Base-by-base conservation (phyloP, 371 early-diverging fungal genomes). In the Syncephalis plumigaleata region DNA sequence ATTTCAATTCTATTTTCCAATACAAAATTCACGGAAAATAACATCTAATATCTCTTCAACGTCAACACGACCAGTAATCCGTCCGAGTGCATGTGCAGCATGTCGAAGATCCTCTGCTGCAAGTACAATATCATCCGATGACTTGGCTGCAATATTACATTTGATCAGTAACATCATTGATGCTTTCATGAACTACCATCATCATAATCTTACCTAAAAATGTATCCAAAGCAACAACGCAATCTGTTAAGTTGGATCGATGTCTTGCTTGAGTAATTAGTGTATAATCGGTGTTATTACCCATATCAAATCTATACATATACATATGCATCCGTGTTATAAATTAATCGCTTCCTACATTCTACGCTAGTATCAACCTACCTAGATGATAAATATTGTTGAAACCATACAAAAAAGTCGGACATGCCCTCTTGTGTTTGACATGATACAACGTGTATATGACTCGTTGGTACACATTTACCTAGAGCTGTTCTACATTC, bases 21-120 rank as follows among this genome's bases (percentile, higher is more conserved):
- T 87, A 54, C 87, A 86, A 51, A 86, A 86, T 42, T 80, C 74
- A 22, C 77, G 64, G 59, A 87, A 87, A 17, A 87, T 53, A 9
- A 71, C 73, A 59, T 82, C 85, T 20, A 87, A 60, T 3, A 87
- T 71, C 49, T 84, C 73, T 50, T 87, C 85, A 9, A 78, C 75
- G 55, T 79, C 78, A 3, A 80, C 71, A 8, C 66, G 58, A 13
- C 87, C 84, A 2, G 87, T 86, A 50, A 87, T 82, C 49, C 72
- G 64, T 4, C 84, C 83, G 8, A 87, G 44, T 1, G 76, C 71
- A 26, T 74, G 63, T 2, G 77, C 76, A 5, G 84, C 85, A 22
- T 65, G 63, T 8, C 84, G 69, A 49, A 87, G 61, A 55, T 84
- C 87, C 56, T 87, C 87, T 15, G 85, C 86, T 3, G 70, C 74